A percentile compares a stretch with the other conserved stretches of the same genome.
Evolutionary conservation across 352 stramenopile genomes (phyloP).

Genomic region (Paralagenidium karlingii): DNA sequence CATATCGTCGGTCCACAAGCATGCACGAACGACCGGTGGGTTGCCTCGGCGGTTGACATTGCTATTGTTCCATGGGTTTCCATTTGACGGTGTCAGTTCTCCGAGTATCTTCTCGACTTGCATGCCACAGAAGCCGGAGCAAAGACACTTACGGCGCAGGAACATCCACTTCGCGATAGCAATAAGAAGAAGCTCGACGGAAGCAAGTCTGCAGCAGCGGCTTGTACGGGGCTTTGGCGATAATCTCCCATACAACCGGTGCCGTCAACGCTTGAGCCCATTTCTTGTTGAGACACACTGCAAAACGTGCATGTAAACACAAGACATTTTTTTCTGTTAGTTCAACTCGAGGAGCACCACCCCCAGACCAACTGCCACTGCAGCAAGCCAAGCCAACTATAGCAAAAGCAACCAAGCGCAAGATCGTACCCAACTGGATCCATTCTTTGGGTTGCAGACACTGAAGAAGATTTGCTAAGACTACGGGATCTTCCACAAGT

Average conservation of each 20-base stretch:
- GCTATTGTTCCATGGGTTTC: constrained; percentile 13
- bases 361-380: too few relatives aligned
- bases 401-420: too few relatives aligned
- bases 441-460: too few relatives aligned
- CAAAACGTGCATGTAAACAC: neutral
- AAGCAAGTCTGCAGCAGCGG: constrained; percentile 75
- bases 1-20: constrained; percentile 67
- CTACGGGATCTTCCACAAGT: too few relatives aligned
- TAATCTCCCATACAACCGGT: constrained; percentile 69
- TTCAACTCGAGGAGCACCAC: too few relatives aligned
- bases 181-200: constrained; percentile 71
- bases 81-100: neutral
- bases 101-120: too few relatives aligned
- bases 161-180: constrained; percentile 77
- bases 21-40: constrained; percentile 74
- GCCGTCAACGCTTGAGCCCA: constrained; percentile 74
- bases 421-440: too few relatives aligned
- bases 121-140: neutral
- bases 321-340: too few relatives aligned
- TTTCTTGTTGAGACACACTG: neutral
- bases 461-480: too few relatives aligned
- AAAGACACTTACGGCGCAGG: constrained; percentile 71
- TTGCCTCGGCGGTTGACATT: constrained; percentile 79
- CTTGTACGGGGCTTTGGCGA: constrained; percentile 58
- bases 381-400: too few relatives aligned